Conservation (phyloP, 1,139 yeast genomes). For the Sugiyamaella neomexicana region DNA sequence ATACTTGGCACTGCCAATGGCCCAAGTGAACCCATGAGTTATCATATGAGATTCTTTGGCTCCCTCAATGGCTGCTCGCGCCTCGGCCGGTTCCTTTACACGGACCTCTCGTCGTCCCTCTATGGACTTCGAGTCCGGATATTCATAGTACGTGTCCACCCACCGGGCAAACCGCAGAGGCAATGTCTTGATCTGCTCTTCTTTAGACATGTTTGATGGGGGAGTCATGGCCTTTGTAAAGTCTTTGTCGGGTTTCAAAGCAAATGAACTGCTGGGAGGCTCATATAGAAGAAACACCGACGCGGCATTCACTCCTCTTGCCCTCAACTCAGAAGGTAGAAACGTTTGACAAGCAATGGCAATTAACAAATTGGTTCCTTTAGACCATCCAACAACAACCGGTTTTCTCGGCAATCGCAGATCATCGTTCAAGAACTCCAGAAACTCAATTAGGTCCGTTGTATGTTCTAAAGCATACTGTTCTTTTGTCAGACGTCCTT, state of each 20-base stretch:
- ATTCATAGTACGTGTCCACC: slow-evolving; percentile 8
- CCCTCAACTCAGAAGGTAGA: slow-evolving; percentile 3
- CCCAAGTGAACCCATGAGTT: slow-evolving; percentile 13
- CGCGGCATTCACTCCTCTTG: slow-evolving; percentile 6
- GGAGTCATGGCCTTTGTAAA: slow-evolving; percentile 12
- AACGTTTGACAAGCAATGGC: slow-evolving; percentile 14
- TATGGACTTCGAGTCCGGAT: slow-evolving; percentile 7
- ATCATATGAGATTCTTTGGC: slow-evolving; percentile 13
- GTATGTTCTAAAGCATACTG: slow-evolving; percentile 10
- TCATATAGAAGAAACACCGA: slow-evolving; percentile 15
- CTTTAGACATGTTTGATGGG: slow-evolving; percentile 4
- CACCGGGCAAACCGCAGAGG: slow-evolving; percentile 5
- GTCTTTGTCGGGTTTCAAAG: slow-evolving; percentile 8
- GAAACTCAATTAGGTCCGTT: slow-evolving; percentile 9
- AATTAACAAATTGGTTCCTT: slow-evolving; percentile 13
- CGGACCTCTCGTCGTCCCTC: slow-evolving; percentile 3
- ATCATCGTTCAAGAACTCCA: slow-evolving; percentile 2
- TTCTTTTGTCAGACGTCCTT: slow-evolving; percentile 1
- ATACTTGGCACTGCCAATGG: slow-evolving; percentile 5
- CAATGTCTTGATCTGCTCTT: slow-evolving; percentile 5
- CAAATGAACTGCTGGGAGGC: slow-evolving; percentile 16
- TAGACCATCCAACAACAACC: slow-evolving; percentile 16
- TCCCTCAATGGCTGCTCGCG: not conserved
- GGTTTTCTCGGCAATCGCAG: slow-evolving; percentile 11
- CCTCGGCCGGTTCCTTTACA: not conserved